Percentiles rank a stretch among this genome's conserved stretches.
phyloP scores from a whole-genome alignment of 345 rosid genomes.

The Sisymbrium altissimum region DNA sequence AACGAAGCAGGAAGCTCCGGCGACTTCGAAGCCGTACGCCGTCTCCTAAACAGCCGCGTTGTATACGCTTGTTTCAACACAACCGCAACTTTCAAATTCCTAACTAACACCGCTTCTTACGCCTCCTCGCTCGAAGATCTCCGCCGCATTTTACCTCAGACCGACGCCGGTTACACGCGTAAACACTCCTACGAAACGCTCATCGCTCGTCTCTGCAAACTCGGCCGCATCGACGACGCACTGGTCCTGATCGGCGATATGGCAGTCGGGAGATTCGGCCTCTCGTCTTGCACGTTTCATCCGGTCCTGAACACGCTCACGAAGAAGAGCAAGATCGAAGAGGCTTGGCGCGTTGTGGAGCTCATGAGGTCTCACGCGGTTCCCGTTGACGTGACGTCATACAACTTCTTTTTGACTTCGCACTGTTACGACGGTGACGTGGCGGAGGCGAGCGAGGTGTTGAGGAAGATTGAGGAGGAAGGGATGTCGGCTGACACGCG shows the following conservation, averaged over 20 bases:
- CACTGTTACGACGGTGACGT: conserved; percentile 42
- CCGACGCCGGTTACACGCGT: conserved; percentile 51
- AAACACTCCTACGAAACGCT: conserved; percentile 55
- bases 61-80: conserved; percentile 58
- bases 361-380: conserved; percentile 37
- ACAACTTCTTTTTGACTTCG: conserved; percentile 49
- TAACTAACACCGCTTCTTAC: conserved; percentile 43
- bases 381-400: conserved; percentile 50
- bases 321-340: conserved; percentile 38
- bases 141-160: conserved; percentile 39
- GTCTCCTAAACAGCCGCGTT: conserved; percentile 59
- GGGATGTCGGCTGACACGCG: conserved; percentile 46
- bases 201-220: conserved; percentile 57
- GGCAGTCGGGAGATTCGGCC: conserved; percentile 31
- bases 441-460: conserved; percentile 38
- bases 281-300: conserved; percentile 39
- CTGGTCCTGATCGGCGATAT: conserved; percentile 41
- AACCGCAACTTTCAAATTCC: conserved; percentile 62
- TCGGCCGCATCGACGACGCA: conserved; percentile 41
- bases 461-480: conserved; percentile 52
- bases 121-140: conserved; percentile 44
- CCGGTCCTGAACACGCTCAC: conserved; percentile 49
- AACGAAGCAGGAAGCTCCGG: conserved; percentile 45
- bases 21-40: conserved; percentile 48
- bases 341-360: conserved; percentile 46